Percentiles rank a stretch among this genome's conserved stretches.
Conservation (phyloP, 2,329 filamentous ascomycete genomes). For the Microdochium paspali region DNA sequence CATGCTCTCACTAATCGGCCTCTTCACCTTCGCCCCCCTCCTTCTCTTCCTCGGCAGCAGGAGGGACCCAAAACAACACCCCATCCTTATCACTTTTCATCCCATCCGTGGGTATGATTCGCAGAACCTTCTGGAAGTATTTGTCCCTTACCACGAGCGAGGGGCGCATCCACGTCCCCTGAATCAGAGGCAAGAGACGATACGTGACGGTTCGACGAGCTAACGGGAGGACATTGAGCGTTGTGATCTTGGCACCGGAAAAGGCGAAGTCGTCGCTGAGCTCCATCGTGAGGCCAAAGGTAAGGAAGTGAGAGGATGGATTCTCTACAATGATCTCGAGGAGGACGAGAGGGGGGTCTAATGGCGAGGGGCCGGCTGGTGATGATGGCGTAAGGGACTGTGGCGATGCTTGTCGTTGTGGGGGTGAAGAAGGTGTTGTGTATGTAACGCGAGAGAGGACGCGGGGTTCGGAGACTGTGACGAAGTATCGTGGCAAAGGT, state of each 20-base stretch:
- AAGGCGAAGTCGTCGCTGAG: constrained; percentile 89
- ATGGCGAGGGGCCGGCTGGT: constrained; percentile 18
- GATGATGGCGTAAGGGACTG: constrained; percentile 3
- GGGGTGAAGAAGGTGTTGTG: constrained; percentile 29
- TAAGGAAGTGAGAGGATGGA: constrained; percentile 86
- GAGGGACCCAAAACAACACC: constrained; percentile 52
- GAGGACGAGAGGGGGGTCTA: constrained; percentile 25
- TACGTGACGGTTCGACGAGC: constrained; percentile 68
- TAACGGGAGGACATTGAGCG: constrained; percentile 73
- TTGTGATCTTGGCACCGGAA: constrained; percentile 74
- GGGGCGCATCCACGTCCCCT: constrained; percentile 61
- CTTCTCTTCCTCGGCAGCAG: constrained; percentile 21
- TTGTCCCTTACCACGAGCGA: constrained; percentile 73
- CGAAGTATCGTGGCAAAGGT: constrained; percentile 67
- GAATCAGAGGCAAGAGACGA: constrained; percentile 58
- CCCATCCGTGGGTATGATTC: constrained; percentile 69
- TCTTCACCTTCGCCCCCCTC: constrained; percentile 7
- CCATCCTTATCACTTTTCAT: constrained; percentile 58
- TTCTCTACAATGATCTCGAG: constrained; percentile 72
- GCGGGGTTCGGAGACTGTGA: constrained; percentile 78
- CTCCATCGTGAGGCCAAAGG: constrained; percentile 88
- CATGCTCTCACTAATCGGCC: background rate
- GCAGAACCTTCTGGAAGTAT: constrained; percentile 86
- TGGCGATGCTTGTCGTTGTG: constrained; percentile 7
- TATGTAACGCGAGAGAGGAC: constrained; percentile 57